Percentiles rank a stretch among this genome's conserved stretches.
phyloP scores from a whole-genome alignment of 148 eudicot genomes.

The Persicaria maculosa region DNA sequence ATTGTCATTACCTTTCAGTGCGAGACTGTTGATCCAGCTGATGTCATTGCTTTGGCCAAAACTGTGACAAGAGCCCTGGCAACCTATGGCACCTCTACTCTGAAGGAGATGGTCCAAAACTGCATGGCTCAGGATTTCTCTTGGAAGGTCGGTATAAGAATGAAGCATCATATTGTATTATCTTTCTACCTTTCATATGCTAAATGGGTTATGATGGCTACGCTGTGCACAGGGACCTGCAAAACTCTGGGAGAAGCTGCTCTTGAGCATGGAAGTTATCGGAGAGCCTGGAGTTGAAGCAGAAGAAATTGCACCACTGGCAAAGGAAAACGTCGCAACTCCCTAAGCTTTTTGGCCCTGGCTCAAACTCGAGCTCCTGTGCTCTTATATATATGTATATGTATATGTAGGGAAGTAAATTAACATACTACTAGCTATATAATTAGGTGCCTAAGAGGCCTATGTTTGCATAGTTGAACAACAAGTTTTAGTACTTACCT shows the following conservation, averaged over 20 bases:
- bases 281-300: conserved; percentile 72
- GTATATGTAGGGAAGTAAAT: not conserved
- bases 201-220: not conserved
- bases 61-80: conserved; percentile 60
- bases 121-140: conserved; percentile 93
- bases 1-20: conserved; percentile 33
- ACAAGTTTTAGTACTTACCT: not conserved
- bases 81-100: conserved; percentile 52
- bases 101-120: conserved; percentile 61
- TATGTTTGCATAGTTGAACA: not conserved
- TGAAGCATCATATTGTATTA: not conserved
- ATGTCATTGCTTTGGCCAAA: conserved; percentile 55
- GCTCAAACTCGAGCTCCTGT: not conserved
- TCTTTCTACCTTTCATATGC: not conserved
- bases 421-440: not conserved
- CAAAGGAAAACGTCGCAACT: conserved; percentile 78
- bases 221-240: conserved; percentile 57
- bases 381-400: too few species aligned
- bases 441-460: not conserved
- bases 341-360: conserved; percentile 18
- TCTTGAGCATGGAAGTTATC: conserved; percentile 48
- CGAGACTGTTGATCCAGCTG: conserved; percentile 62
- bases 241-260: conserved; percentile 63
- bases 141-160: conserved; percentile 66
- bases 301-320: conserved; percentile 74